Evolutionary conservation across 768 basidiomycete genomes (phyloP), one percentile per base, ranked within the genome.

Genomic region (Inosperma sp.): DNA sequence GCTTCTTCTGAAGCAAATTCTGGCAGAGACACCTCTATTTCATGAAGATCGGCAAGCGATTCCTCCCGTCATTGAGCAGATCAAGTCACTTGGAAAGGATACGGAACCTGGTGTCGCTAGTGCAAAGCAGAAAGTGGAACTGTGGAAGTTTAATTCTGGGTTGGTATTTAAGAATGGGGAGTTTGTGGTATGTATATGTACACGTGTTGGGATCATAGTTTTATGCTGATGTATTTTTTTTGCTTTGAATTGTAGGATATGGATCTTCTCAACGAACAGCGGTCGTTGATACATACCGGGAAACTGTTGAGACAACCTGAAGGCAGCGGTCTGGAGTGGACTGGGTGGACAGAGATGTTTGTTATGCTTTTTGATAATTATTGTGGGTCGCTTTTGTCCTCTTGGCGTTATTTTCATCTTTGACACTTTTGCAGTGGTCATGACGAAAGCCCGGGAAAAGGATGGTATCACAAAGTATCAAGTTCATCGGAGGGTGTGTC

Each of bases 311-410:
- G 92, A 40, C 89, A 92, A 55, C 86, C 89, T 4, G 93, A 95
- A 33, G 41, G 40, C n/a, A 82, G 80, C 16, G 84, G 83, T 16
- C 78, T 87, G 53, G 84, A 86, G 62, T 80, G 80, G 78, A 84
- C 72, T 53, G 86, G 82, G 33, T 93, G 90, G 86, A 81, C 80
- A 16, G 93, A 97, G 59, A 72, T 94, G 1, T 88, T 86, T 56
- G 85, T 94, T 3, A 73, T 97, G 49, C 72, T 99, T 4, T 96
- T 99, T 63, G 96, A 99, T 63, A 93, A 98, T 62, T 99, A 96
- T 59, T 65, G 93, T 93, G 59, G 64, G 86, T 67, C 12, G 22
- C 10, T 13, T 34, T 19, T n/a, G 26, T 3, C 27, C 23, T 46
- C 43, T 54, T 4, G 14, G 43, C 31, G 30, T 16, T 8, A 26